A percentile compares a stretch with the other conserved stretches of the same genome.
Evolutionary conservation across 768 basidiomycete genomes (phyloP).

Genomic region (Leucosporidium yakuticum): DNA sequence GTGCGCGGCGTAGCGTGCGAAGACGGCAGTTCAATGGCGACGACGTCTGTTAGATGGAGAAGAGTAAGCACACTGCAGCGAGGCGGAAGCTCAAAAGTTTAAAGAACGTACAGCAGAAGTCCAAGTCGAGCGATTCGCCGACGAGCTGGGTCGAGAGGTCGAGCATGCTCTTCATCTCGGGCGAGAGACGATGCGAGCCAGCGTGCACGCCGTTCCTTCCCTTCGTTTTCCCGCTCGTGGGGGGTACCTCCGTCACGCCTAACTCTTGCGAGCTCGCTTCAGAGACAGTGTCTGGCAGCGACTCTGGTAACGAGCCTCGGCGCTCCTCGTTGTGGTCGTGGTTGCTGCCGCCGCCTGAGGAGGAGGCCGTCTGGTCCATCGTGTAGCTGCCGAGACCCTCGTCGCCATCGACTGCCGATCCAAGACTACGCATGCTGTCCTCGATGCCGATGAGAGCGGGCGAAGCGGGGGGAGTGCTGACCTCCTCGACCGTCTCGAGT

Average conservation of each 20-base stretch:
- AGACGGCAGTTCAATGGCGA: constrained; percentile 18
- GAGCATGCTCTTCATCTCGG: constrained; percentile 17
- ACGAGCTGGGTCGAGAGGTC: constrained; percentile 32
- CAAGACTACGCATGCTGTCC: constrained; percentile 10
- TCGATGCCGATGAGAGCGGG: constrained; percentile 11
- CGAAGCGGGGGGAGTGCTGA: constrained; percentile 20
- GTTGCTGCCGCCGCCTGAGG: constrained; percentile 1
- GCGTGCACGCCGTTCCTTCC: constrained; percentile 5
- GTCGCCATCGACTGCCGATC: background rate
- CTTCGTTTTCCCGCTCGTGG: constrained; percentile 2
- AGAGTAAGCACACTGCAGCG: background rate
- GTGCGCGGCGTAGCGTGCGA: background rate
- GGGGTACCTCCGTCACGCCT: constrained; percentile 3
- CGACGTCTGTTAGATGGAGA: background rate
- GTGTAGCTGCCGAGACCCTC: no score
- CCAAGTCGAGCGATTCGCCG: constrained; percentile 27
- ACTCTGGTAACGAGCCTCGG: no score
- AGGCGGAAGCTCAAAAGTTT: background rate
- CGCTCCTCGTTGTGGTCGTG: no score
- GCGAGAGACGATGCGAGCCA: background rate
- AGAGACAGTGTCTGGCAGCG: no score
- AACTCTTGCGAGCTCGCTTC: constrained; percentile 6
- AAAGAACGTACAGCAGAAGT: constrained; percentile 4
- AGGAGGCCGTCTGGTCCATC: background rate
- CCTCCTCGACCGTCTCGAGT: constrained; percentile 27